phyloP scores from a whole-genome alignment of 495 filamentous ascomycete species.

The Hypoxylon fragiforme region DNA sequence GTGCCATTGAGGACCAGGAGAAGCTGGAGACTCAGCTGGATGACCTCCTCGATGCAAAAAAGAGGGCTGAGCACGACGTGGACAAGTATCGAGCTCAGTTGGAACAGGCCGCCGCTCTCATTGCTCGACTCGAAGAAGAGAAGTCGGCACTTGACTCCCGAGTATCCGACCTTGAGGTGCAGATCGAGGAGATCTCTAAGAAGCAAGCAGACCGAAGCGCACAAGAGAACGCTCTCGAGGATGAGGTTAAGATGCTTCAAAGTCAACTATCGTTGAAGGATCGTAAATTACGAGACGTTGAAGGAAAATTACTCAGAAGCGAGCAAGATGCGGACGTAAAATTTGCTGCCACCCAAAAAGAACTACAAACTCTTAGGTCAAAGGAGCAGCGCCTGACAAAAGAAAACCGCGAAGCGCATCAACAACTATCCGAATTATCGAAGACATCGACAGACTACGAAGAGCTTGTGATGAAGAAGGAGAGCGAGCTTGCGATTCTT shows the following conservation, averaged over 20 bases:
- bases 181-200: conserved; percentile 67
- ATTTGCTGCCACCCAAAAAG: conserved; percentile 77
- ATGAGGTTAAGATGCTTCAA: conserved; percentile 87
- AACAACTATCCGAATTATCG: conserved; percentile 85
- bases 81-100: conserved; percentile 78
- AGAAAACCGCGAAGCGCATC: conserved; percentile 82
- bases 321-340: conserved; percentile 93
- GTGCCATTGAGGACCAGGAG: conserved; percentile 94
- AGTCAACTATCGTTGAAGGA: conserved; percentile 90
- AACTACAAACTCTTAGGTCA: conserved; percentile 69
- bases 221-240: conserved; percentile 70
- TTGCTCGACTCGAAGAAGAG: conserved; percentile 79
- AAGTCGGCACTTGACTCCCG: conserved; percentile 73
- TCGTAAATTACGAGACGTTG: conserved; percentile 85
- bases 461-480: conserved; percentile 87
- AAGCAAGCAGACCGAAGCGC: conserved; percentile 68
- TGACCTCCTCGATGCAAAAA: conserved; percentile 84
- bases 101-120: conserved; percentile 88
- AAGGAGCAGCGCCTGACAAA: conserved; percentile 74
- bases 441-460: conserved; percentile 93
- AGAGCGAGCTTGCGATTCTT: conserved; percentile 86
- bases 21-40: conserved; percentile 91
- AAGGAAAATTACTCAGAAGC: conserved; percentile 77
- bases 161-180: conserved; percentile 66
- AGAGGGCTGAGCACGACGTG: conserved; percentile 82